phyloP scores from a whole-genome alignment of 2,329 filamentous ascomycete species.

The Calonectria ilicicola region DNA sequence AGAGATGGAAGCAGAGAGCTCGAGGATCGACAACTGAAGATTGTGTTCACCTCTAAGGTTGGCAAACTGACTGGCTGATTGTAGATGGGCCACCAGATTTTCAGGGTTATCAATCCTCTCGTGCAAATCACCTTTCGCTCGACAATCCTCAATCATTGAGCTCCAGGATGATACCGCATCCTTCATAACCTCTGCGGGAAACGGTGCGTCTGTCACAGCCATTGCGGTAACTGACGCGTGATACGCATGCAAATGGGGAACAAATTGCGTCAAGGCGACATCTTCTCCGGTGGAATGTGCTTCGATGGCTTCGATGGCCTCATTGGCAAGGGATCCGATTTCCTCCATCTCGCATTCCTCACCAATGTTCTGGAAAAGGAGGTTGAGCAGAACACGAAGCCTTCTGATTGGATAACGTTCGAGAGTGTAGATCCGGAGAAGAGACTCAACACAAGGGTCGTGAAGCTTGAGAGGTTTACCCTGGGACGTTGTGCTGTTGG shows the following conservation, averaged over 20 bases:
- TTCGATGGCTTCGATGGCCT: constrained; percentile 50
- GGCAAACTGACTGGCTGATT: constrained; percentile 63
- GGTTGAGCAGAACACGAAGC: constrained; percentile 62
- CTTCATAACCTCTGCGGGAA: constrained; percentile 47
- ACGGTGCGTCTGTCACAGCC: constrained; percentile 48
- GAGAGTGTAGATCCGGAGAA: constrained; percentile 62
- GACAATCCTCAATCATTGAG: constrained; percentile 52
- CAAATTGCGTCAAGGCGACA: constrained; percentile 54
- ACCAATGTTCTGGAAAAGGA: constrained; percentile 63
- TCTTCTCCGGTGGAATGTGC: constrained; percentile 59
- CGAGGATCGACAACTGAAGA: constrained; percentile 59
- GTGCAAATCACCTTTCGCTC: constrained; percentile 55
- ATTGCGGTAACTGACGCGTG: constrained; percentile 59
- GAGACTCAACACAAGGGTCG: constrained; percentile 58
- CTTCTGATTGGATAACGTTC: constrained; percentile 65
- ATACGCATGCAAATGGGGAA: constrained; percentile 62
- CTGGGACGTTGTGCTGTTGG: constrained; percentile 51
- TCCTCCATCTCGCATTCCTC: constrained; percentile 52
- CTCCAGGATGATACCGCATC: constrained; percentile 59
- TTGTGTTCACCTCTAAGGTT: constrained; percentile 62
- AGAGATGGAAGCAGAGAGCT: constrained; percentile 58
- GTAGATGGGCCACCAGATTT: constrained; percentile 61
- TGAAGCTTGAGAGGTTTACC: constrained; percentile 54
- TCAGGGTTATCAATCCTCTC: constrained; percentile 62
- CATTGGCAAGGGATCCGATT: constrained; percentile 54